Evolutionary conservation across 257 asterid species (phyloP), one percentile per base, ranked within the genome.

Genomic region (Nicotiana tomentosiformis): DNA sequence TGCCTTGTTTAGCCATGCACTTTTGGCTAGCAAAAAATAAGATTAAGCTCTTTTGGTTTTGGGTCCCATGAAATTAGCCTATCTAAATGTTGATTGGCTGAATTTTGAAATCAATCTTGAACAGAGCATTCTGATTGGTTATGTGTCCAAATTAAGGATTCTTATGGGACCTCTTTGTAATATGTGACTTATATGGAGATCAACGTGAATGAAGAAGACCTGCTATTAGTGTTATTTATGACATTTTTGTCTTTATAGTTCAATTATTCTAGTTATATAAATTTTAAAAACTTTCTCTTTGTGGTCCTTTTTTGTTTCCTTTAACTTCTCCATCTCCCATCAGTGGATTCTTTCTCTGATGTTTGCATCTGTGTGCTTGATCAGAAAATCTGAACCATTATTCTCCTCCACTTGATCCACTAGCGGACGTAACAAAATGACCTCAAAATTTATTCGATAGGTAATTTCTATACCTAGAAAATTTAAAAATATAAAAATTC

Each of bases 61-160:
- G 23, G 88, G 90, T 65, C 82, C 91, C 88, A 86, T 37, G 37
- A 29, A 43, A 66, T 20, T 49, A n/a, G 83, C 84, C 70, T 46
- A 87, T 88, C 87, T 86, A 29, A 62, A 15, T n/a, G 20, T 4
- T 90, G 78, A 93, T 93, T 91, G 96, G 97, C 23, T 83, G 46
- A 10, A 78, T 5, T n/a, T 68, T 82, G 10, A 70, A 70, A 82
- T 68, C 82, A 46, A 93, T 93, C 96, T 77, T 81, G 18, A 84
- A 8, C n/a, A n/a, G 66, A 80, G 85, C 17, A 7, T 60, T 88
- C 67, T 84, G 23, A 93, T 88, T 91, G 97, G 97, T n/a, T 74
- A 78, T 6, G 55, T 23, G 82, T 78, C 84, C 5, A 26, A n/a
- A 76, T 80, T 81, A 57, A 26, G 90, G 97, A 91, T 91, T 93